A percentile compares a stretch with the other conserved stretches of the same genome.
These are phyloP conservation scores for Schizophyllum amplum DNA, from an alignment of 1,284 basidiomycete species.

Conservation along the genomic window DNA sequence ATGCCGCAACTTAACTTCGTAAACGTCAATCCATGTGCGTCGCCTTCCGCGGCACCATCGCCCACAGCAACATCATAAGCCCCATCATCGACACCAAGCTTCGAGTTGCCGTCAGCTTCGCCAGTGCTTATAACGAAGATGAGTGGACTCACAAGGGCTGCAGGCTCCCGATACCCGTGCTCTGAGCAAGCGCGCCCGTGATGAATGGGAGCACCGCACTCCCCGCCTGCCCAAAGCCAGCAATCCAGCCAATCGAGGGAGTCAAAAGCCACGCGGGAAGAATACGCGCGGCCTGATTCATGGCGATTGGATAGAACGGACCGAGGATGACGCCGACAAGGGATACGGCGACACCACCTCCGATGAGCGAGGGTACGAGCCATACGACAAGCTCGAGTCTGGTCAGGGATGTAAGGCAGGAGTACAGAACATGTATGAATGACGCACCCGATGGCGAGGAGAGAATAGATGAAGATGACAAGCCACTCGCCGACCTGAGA, in stretches of 20 bases:
- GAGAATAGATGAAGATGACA: conserved; percentile 18
- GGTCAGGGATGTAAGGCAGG: conserved; percentile 1
- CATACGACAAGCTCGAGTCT: conserved; percentile 16
- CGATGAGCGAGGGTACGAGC: conserved; percentile 14
- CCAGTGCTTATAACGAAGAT: background rate
- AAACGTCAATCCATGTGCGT: background rate
- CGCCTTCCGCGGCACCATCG: conserved; percentile 18
- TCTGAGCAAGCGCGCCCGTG: conserved; percentile 46
- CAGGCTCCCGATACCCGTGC: conserved; percentile 46
- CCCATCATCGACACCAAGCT: conserved; percentile 33
- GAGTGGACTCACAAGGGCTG: conserved; percentile 40
- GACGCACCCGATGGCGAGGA: conserved; percentile 21
- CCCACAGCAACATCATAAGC: conserved; percentile 27
- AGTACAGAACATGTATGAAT: background rate
- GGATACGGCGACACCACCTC: conserved; percentile 13
- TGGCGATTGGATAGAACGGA: conserved; percentile 63
- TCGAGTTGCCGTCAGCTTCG: background rate
- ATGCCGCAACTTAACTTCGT: no score
- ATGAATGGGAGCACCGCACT: conserved; percentile 61
- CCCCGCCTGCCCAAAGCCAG: conserved; percentile 58
- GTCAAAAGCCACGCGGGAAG: conserved; percentile 57
- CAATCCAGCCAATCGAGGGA: conserved; percentile 61
- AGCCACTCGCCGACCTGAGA: conserved; percentile 20
- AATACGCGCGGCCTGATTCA: conserved; percentile 48
- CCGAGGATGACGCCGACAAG: conserved; percentile 41